These are phyloP conservation scores for Colletotrichum brevisporum DNA, from an alignment of 2,329 filamentous ascomycete species.

Conservation along the genomic window DNA sequence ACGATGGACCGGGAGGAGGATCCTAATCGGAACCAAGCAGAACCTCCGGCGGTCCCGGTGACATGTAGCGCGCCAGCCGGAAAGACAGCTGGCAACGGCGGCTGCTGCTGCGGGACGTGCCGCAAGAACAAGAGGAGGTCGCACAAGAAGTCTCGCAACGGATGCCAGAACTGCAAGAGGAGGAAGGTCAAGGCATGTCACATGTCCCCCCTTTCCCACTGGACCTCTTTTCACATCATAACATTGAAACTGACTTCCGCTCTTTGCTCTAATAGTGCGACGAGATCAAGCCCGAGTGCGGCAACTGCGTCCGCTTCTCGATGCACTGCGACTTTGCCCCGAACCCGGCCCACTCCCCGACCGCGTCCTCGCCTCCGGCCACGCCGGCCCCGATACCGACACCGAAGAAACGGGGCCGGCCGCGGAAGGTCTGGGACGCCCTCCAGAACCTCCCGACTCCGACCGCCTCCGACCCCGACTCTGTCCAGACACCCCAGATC, in stretches of 20 bases:
- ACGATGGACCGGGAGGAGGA: conserved; percentile 13
- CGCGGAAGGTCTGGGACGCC: conserved; percentile 38
- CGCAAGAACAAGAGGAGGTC: conserved; percentile 35
- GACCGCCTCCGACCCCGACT: conserved; percentile 9
- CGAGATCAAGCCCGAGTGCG: conserved; percentile 41
- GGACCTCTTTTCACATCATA: background rate
- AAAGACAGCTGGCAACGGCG: background rate
- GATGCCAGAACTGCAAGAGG: conserved; percentile 42
- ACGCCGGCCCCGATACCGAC: conserved; percentile 6
- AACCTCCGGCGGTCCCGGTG: background rate
- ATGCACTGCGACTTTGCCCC: conserved; percentile 41
- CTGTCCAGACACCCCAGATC: conserved; percentile 14
- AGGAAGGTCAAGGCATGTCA: conserved; percentile 41
- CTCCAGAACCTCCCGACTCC: conserved; percentile 18
- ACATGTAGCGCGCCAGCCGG: background rate
- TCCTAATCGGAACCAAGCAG: background rate
- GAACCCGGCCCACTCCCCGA: conserved; percentile 13
- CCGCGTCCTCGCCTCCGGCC: conserved; percentile 1
- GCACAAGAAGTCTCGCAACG: conserved; percentile 41
- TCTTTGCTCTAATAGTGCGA: conserved; percentile 33
- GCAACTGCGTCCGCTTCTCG: conserved; percentile 40
- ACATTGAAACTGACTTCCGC: background rate
- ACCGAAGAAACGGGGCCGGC: conserved; percentile 38
- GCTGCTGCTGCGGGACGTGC: conserved; percentile 28
- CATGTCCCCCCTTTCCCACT: background rate